phyloP scores from a whole-genome alignment of 176 grass and related monocot genomes.

The Musa acuminata region DNA sequence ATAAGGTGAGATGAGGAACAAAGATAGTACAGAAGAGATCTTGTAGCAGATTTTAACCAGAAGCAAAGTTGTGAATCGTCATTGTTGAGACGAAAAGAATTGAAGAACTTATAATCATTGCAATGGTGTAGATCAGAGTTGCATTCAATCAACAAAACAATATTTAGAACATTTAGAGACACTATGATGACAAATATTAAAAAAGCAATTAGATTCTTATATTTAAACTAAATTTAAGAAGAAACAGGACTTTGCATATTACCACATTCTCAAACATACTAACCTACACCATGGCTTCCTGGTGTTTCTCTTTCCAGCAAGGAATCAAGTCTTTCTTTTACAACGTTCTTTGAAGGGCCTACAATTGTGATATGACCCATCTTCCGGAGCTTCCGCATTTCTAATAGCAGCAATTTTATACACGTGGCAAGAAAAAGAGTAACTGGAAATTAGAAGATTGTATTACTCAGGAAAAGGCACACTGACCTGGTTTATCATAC shows the following conservation, averaged over 20 bases:
- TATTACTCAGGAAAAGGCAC: background rate
- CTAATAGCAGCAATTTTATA: constrained; percentile 35
- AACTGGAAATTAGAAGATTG: too few relatives aligned
- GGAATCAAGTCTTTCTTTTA: constrained; percentile 43
- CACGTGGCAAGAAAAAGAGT: too few relatives aligned
- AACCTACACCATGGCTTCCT: constrained; percentile 19
- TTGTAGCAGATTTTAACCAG: too few relatives aligned
- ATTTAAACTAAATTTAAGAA: background rate
- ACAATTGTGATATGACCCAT: constrained; percentile 97
- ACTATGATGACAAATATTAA: background rate
- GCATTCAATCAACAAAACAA: background rate
- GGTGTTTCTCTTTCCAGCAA: constrained; percentile 49
- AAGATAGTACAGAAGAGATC: background rate
- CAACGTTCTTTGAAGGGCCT: constrained; percentile 51
- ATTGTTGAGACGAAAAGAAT: too few relatives aligned
- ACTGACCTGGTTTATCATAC: constrained; percentile 86
- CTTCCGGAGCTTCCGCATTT: constrained; percentile 80
- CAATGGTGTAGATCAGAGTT: background rate
- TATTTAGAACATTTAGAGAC: too few relatives aligned
- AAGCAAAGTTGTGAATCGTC: too few relatives aligned
- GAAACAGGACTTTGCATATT: background rate
- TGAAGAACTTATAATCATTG: background rate
- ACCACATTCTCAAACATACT: constrained; percentile 1
- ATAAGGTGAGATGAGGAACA: background rate
- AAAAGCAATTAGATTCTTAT: too few relatives aligned